Evolutionary conservation across 169 alveolate species (phyloP), one percentile per base, ranked within the genome.

Genomic region (Eimeria tenella): DNA sequence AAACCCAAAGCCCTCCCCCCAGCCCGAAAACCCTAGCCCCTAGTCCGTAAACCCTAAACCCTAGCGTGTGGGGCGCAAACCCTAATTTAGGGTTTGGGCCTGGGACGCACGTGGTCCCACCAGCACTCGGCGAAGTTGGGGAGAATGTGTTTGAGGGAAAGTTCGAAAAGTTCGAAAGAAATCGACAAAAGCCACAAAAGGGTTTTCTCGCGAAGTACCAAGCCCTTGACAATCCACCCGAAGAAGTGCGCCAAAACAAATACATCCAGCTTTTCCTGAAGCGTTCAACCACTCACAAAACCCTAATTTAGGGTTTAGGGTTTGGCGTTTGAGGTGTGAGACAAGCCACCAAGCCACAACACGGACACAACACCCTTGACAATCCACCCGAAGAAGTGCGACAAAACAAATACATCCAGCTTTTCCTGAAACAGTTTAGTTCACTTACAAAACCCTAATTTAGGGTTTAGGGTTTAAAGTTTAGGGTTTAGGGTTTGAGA

Each of bases 51-150:
- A 31, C 42, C 42, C 42, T 31, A 31, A 31, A 31, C 42, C 42
- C 42, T 31, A 31, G 42, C 42, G 42, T 65, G 74, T n/a, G 74
- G 23, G 31, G 21, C 0, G 21, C 21, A 21, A n/a, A n/a, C 74
- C 65, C 62, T 8, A 10, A 15, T 31, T 31, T 31, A 31, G 42
- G 42, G 42, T 31, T 31, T 31, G 42, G 42, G 42, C 42, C 42
- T 31, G 42, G 13, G 23, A 62, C 94, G 4, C 25, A 98, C 93
- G 95, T 97, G 98, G 91, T 98, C 99, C 99, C 99, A 98, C 99
- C 99, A 98, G 83, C 99, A 98, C 95, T 98, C 99, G 94, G 96
- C 96, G 96, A 98, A 98, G 83, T 98, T 98, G 58, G 99, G 98
- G 53, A 98, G 95, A 96, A 98, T 96, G 89, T 98, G 98, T 90